Conservation (phyloP, 305 asterid species). For the Plantago rigida region DNA sequence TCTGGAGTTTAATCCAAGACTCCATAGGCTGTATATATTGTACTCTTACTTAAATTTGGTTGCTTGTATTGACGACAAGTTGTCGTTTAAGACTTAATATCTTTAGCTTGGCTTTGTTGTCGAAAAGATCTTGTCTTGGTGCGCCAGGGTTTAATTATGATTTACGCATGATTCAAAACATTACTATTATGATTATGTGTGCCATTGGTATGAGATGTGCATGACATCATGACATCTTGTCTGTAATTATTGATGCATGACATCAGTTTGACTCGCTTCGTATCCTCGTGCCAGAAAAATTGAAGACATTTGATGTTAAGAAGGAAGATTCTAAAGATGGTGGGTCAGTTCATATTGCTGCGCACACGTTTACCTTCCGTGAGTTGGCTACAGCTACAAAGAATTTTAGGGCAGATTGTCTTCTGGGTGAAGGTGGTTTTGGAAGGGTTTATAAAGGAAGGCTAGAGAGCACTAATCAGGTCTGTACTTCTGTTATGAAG, state of each 20-base stretch:
- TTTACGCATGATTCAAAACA: background rate
- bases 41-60: background rate
- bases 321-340: constrained; percentile 49
- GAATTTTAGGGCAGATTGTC: constrained; percentile 67
- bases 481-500: constrained; percentile 12
- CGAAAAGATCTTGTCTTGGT: constrained; percentile 1
- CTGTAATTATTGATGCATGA: background rate
- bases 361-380: constrained; percentile 64
- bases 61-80: background rate
- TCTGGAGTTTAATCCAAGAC: too few species aligned
- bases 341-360: constrained; percentile 58
- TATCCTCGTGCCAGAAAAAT: constrained; percentile 39
- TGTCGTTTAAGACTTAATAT: background rate
- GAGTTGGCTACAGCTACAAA: constrained; percentile 74
- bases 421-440: constrained; percentile 82
- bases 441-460: constrained; percentile 74
- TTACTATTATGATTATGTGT: too few species aligned
- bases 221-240: background rate
- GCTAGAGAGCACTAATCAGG: constrained; percentile 68
- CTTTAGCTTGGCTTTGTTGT: background rate
- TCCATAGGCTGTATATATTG: too few species aligned
- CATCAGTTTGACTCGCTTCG: constrained; percentile 4
- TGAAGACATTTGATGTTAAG: constrained; percentile 44
- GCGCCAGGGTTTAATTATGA: background rate
- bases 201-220: too few species aligned